Percentiles rank a stretch among this genome's conserved stretches.
phyloP scores from a whole-genome alignment of 2,329 filamentous ascomycete species.

The Incumbomyces delicatus region DNA sequence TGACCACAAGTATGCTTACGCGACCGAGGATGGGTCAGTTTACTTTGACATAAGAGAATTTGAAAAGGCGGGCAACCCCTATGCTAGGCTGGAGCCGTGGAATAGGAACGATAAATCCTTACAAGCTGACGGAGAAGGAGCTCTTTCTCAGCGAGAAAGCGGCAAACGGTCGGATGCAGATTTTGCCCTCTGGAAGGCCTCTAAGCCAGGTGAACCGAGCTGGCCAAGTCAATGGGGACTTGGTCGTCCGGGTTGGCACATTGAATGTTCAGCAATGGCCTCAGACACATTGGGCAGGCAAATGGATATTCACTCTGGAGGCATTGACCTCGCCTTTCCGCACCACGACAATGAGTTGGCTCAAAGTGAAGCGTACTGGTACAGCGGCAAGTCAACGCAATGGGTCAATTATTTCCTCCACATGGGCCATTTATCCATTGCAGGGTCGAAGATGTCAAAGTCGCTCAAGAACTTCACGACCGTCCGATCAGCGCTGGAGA shows the following conservation, averaged over 20 bases:
- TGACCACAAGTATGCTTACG: slow-evolving; percentile 76
- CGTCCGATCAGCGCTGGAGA: slow-evolving; percentile 67
- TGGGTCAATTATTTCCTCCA: slow-evolving; percentile 97
- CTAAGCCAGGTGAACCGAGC: slow-evolving; percentile 80
- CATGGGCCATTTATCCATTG: slow-evolving; percentile 85
- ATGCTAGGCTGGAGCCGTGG: slow-evolving; percentile 76
- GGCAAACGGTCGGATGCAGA: slow-evolving; percentile 70
- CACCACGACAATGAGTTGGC: slow-evolving; percentile 91
- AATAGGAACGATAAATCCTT: slow-evolving; percentile 74
- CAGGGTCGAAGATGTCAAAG: slow-evolving; percentile 92
- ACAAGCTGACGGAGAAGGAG: slow-evolving; percentile 82
- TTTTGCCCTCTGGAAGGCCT: slow-evolving; percentile 90
- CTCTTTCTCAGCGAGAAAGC: slow-evolving; percentile 50
- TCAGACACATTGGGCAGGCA: slow-evolving; percentile 72
- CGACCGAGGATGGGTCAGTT: slow-evolving; percentile 65
- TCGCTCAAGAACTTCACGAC: slow-evolving; percentile 93
- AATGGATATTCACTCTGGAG: slow-evolving; percentile 90
- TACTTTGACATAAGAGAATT: slow-evolving; percentile 90
- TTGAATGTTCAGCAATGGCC: slow-evolving; percentile 94
- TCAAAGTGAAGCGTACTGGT: slow-evolving; percentile 79
- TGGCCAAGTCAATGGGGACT: slow-evolving; percentile 84
- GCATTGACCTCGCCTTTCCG: slow-evolving; percentile 82
- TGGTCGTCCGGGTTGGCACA: slow-evolving; percentile 89
- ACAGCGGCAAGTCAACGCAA: slow-evolving; percentile 42
- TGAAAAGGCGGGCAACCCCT: slow-evolving; percentile 72